Percentiles rank a stretch among this genome's conserved stretches.
These are phyloP conservation scores for Chlorella sp. DNA, from an alignment of 139 green algal species.

Conservation along the genomic window DNA sequence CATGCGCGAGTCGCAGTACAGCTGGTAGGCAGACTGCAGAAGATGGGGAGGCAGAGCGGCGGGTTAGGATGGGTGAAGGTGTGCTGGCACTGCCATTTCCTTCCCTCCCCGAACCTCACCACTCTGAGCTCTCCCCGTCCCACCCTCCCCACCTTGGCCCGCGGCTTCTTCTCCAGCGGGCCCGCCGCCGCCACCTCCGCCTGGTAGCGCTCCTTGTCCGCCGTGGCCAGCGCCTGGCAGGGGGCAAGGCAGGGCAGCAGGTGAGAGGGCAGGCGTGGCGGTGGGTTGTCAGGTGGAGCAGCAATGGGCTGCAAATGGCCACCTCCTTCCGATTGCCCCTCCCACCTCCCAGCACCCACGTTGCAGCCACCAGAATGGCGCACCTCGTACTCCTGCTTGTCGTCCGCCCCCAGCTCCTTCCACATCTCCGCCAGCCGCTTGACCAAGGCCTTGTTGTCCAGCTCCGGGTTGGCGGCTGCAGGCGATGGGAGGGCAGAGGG, in stretches of 20 bases:
- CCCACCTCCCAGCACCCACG: not conserved
- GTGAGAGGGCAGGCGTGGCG: not conserved
- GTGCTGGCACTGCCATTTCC: too few species aligned
- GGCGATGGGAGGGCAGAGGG: not conserved
- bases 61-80: too few species aligned
- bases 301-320: not conserved
- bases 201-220: conserved; percentile 23
- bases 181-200: conserved; percentile 4
- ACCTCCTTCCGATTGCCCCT: too few species aligned
- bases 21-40: conserved; percentile 18
- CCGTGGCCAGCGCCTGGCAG: not conserved
- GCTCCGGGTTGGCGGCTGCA: conserved; percentile 9
- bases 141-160: too few species aligned
- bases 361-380: not conserved
- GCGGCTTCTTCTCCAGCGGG: not conserved
- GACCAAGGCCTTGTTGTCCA: not conserved
- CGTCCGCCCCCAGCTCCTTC: not conserved
- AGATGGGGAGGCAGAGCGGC: too few species aligned
- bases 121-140: too few species aligned
- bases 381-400: conserved; percentile 7
- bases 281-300: not conserved
- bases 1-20: conserved; percentile 12
- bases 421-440: conserved; percentile 18
- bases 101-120: too few species aligned
- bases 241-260: not conserved